Evolutionary conservation across 129 eudicot genomes (phyloP), one percentile per base, ranked within the genome.

Genomic region (Flaveria ramosissima): DNA sequence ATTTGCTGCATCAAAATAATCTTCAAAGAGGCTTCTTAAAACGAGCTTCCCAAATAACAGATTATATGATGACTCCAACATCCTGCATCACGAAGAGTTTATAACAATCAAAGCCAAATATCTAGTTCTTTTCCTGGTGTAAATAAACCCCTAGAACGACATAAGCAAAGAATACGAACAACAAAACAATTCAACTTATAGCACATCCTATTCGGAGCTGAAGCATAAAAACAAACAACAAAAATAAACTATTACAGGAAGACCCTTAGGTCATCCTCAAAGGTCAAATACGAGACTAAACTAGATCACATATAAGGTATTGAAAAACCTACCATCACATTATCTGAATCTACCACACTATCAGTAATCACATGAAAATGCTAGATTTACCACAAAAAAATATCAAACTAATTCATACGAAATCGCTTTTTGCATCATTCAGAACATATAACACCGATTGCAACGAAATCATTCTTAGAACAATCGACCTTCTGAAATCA

Each of bases 51-150:
- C 98, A 71, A 93, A 93, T 85, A 93, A 81, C 77, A 93, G 53
- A 73, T 90, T 86, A 78, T 93, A 93, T n/a, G 98, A 90, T 23
- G 98, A 87, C 79, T 93, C 98, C 87, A 93, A 80, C 98, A 93
- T 93, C 88, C 98, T 93, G 88, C 92, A 84, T 72, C 78, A 77
- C 78, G 63, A 68, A n/a, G 53, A 74, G 46, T n/a, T 30, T 47
- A 24, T 79, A 50, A 75, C 39, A 63, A 66, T 64, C 71, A 57
- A 73, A 72, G 47, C 59, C 42, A 78, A 62, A 50, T 26, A 78
- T 61, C 56, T 45, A 70, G 61, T 55, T 41, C 7, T 41, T 70
- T 68, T 59, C 9, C 50, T 45, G 17, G 69, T 1, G 57, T 39
- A 69, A 26, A 64, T 21, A 20, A 74, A 43, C 48, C 64, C 73